Base-by-base conservation (phyloP, 106 monocot genomes). In the Dendrobium huoshanense region DNA sequence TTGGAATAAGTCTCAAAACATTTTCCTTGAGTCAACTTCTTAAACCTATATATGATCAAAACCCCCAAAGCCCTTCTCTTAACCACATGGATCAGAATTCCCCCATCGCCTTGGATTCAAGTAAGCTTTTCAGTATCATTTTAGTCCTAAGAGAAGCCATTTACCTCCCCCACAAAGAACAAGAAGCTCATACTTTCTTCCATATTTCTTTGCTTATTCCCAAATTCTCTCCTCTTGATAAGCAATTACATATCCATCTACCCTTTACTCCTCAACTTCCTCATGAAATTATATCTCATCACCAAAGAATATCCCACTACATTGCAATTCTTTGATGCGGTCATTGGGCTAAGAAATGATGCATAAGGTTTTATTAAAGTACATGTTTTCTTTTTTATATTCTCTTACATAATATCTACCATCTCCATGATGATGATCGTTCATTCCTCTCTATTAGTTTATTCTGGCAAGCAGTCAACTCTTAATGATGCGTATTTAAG, bases 211-310 rank as follows among this genome's bases (percentile, higher is more conserved):
- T 64, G 68, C 58, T 40, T 85, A 58, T 17, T 78, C 24, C 31
- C 81, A 16, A 77, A 13, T 81, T 58, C 59, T 17, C 44, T 81
- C 18, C 77, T 81, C n/a, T 77, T 48, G 8, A 56, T 81, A n/a
- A 78, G 19, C 17, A 78, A 78, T 58, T 59, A 73, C 55, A 9
- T 73, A n/a, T 81, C 81, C 56, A 72, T 85, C 20, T 56, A 68
- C 25, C 78, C 85, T 11, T 44, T 78, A 6, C 77, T 81, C 27
- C 41, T 81, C 19, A 73, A 55, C 45, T 40, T 85, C 16, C 31
- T 78, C 73, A 58, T 78, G 77, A 81, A 81, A 58, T 49, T 81
- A 0, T 15, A 55, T 51, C 77, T 85, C 80, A 75, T 84, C 18
- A 64, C 22, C 48, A 37, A 51, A 18, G 67, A 79, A 9, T 37